Conservation (phyloP, 2,329 filamentous ascomycete species). For the Epichloe gansuensis region DNA sequence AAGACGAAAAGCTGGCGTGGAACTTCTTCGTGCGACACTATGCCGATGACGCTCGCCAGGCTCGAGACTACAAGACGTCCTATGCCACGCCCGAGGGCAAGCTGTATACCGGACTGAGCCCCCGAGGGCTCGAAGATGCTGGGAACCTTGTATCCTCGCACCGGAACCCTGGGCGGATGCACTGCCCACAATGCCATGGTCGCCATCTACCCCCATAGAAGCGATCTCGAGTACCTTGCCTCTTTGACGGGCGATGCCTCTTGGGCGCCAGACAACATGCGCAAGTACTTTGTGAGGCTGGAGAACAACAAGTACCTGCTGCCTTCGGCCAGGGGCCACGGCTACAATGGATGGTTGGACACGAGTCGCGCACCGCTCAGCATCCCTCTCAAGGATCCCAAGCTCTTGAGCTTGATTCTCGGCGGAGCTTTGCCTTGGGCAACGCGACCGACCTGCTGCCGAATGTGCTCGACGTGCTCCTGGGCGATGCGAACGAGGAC, state of each 20-base stretch:
- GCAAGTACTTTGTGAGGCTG: constrained; percentile 43
- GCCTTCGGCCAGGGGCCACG: constrained; percentile 33
- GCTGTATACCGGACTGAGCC: constrained; percentile 31
- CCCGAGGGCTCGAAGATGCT: constrained; percentile 27
- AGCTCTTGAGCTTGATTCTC: constrained; percentile 29
- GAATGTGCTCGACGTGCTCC: constrained; percentile 25
- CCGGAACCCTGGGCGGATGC: constrained; percentile 36
- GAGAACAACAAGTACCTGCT: constrained; percentile 40
- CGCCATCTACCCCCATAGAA: constrained; percentile 43
- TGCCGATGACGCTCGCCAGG: constrained; percentile 37
- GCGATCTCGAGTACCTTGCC: constrained; percentile 47
- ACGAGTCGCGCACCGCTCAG: constrained; percentile 37
- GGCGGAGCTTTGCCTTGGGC: constrained; percentile 17
- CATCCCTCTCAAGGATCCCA: constrained; percentile 37
- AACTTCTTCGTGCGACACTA: constrained; percentile 55
- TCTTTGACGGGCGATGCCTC: constrained; percentile 46
- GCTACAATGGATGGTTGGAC: constrained; percentile 43
- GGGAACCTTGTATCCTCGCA: constrained; percentile 34
- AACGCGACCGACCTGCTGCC: constrained; percentile 16
- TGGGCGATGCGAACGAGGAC: constrained; percentile 40
- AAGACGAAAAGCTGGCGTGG: constrained; percentile 45
- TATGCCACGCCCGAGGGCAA: constrained; percentile 39
- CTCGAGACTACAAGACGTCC: constrained; percentile 45
- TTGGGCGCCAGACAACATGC: constrained; percentile 48
- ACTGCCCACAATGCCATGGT: constrained; percentile 50